Base-by-base conservation (phyloP, 108 stramenopile genomes). In the Nannochloropsis salina region DNA sequence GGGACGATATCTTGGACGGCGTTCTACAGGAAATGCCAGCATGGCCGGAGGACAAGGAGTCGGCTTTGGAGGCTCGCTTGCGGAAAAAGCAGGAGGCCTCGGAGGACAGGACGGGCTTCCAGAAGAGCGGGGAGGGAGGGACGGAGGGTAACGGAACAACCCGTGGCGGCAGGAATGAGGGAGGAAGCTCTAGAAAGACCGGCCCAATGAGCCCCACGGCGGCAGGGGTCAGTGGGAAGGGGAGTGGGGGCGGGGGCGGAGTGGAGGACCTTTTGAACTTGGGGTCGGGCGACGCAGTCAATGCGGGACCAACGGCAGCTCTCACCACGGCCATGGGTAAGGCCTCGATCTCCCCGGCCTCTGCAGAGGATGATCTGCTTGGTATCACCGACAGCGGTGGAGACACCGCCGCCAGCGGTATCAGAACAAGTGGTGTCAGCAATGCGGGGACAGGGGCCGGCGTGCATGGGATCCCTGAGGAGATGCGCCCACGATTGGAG, bases 1-100 rank as follows among this genome's bases (percentile, higher is more conserved):
- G 74, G 42, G 10, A 18, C 45, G 22, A 9, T 11, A 42, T 44
- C 42, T 45, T 84, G n/a, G n/a, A 22, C 44, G 22, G 40, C 45
- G 85, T 85, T 9, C 74, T 85, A 42, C 82, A 88, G 31, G 87
- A 88, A 45, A 88, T 88, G 87, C 87, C 87, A 5, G 44, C 84
- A 22, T 88, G 84, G 42, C 87, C 87, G 1, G 84, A 88, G 81
- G 81, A 88, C 84, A 15, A 84, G 42, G 87, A 88, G 45, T 80
- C 80, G 21, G 87, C 80, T 5, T 84, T 84, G 12, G 87, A 88
- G 43, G 84, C 84, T 1, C 45, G 87, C 22, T 44, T 88, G 9
- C 84, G 87, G 22, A 51, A 44, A 44, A 87, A 83, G 87, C 84
- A 83, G 41, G 80, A n/a, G 15, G 80, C 44, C 4, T 83, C 41